phyloP scores from a whole-genome alignment of 1,284 basidiomycete species.

The Ceratobasidium papillatum region DNA sequence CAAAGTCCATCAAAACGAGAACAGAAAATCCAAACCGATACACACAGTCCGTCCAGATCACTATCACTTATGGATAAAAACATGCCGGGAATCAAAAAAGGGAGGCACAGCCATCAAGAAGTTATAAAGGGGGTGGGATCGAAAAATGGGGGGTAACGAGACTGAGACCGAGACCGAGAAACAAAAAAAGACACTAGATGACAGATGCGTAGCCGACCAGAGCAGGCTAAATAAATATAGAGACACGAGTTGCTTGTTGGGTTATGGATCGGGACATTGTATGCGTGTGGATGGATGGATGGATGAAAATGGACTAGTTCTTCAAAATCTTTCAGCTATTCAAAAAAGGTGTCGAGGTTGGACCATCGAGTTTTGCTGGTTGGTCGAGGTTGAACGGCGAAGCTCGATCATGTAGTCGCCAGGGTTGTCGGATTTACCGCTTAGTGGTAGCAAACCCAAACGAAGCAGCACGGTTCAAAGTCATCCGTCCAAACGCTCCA shows the following conservation, averaged over 20 bases:
- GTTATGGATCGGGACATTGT: not conserved
- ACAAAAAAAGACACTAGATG: not conserved
- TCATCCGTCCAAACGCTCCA: not conserved
- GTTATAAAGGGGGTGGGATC: not conserved
- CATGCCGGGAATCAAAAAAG: not conserved
- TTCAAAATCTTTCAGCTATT: not conserved
- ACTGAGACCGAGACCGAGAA: not conserved
- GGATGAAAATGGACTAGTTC: not conserved
- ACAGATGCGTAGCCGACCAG: not conserved
- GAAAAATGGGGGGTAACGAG: not conserved
- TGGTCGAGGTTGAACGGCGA: not conserved
- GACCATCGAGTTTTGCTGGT: not conserved
- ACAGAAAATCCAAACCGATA: constrained; percentile 19
- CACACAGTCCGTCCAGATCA: constrained; percentile 19
- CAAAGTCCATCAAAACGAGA: constrained; percentile 24
- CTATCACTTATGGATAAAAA: not conserved
- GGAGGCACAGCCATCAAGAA: constrained; percentile 16
- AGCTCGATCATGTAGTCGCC: too few relatives aligned
- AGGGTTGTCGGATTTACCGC: not conserved
- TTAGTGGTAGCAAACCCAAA: constrained; percentile 29
- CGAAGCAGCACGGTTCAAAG: constrained; percentile 17
- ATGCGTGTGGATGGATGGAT: constrained; percentile 1
- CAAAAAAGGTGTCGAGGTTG: not conserved
- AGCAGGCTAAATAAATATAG: not conserved
- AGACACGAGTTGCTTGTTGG: not conserved